phyloP scores from a whole-genome alignment of 176 grass and related monocot species.

The Coix lacrymajobi region DNA sequence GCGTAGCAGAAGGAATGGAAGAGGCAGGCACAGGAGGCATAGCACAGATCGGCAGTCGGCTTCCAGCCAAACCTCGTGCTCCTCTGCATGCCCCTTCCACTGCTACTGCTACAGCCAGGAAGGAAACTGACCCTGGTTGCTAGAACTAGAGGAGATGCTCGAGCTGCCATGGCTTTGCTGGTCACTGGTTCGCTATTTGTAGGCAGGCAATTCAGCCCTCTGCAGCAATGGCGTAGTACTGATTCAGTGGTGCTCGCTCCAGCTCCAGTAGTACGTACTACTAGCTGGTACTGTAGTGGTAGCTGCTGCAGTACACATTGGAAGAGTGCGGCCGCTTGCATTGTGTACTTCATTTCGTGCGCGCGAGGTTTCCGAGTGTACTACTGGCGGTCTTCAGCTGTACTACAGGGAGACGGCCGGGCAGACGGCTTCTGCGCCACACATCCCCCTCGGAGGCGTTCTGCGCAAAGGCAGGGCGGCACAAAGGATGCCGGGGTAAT shows the following conservation, averaged over 20 bases:
- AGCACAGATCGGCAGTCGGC: neutral
- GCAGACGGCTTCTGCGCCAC: neutral
- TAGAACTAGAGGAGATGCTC: neutral
- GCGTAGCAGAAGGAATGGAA: slow-evolving; percentile 61
- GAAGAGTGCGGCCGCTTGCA: neutral
- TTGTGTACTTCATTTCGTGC: slow-evolving; percentile 30
- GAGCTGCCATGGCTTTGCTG: neutral
- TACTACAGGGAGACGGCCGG: slow-evolving; percentile 22
- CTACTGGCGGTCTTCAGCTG: slow-evolving; percentile 12
- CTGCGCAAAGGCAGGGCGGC: too few species aligned
- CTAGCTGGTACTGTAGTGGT: too few species aligned
- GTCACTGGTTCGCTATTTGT: slow-evolving; percentile 29
- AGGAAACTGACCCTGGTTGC: neutral
- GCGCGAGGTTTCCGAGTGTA: neutral
- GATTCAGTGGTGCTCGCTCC: neutral
- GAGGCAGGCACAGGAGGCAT: slow-evolving; percentile 56
- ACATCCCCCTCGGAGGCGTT: neutral
- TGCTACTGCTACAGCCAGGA: slow-evolving; percentile 42
- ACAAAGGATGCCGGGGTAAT: too few species aligned
- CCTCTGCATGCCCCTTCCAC: slow-evolving; percentile 99
- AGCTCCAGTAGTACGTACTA: slow-evolving; percentile 7
- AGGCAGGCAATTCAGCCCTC: neutral
- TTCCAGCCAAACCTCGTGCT: slow-evolving; percentile 22
- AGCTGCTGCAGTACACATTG: slow-evolving; percentile 36
- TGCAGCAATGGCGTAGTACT: neutral